phyloP scores from a whole-genome alignment of 2,329 filamentous ascomycete genomes.

The Leptographium galeiforme region DNA sequence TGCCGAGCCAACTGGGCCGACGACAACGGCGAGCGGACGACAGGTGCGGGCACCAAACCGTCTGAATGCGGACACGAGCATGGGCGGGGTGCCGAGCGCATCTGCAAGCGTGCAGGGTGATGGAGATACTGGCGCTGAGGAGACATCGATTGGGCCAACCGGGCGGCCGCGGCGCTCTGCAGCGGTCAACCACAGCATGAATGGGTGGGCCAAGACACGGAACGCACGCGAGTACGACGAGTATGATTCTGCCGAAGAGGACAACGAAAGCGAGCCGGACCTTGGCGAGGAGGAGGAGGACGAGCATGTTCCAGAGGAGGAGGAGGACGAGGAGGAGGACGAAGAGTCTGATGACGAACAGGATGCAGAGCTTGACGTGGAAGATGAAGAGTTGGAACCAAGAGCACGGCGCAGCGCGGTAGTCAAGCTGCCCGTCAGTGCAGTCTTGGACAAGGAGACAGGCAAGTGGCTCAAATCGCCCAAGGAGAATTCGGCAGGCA shows the following conservation, averaged over 20 bases:
- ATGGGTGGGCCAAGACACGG: conserved; percentile 31
- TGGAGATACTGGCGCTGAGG: conserved; percentile 14
- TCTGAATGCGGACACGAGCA: conserved; percentile 31
- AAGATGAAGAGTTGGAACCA: conserved; percentile 42
- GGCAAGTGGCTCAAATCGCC: conserved; percentile 18
- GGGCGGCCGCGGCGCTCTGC: conserved; percentile 39
- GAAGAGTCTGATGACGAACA: conserved; percentile 39
- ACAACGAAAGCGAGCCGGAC: conserved; percentile 59
- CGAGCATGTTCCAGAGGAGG: conserved; percentile 53
- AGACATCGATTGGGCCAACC: conserved; percentile 27
- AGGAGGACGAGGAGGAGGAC: conserved; percentile 47
- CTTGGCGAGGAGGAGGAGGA: conserved; percentile 60
- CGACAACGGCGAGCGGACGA: conserved; percentile 73
- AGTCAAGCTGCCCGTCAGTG: conserved; percentile 53
- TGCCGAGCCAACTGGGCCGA: conserved; percentile 46
- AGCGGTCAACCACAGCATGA: conserved; percentile 34
- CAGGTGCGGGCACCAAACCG: conserved; percentile 61
- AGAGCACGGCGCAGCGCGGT: conserved; percentile 47
- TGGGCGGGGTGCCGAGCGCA: conserved; percentile 30
- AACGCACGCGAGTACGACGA: conserved; percentile 26
- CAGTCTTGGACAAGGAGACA: conserved; percentile 22
- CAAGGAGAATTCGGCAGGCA: neutral
- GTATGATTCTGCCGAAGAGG: conserved; percentile 46
- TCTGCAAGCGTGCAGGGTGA: conserved; percentile 30
- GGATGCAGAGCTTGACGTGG: conserved; percentile 47